Conservation (phyloP, 495 filamentous ascomycete genomes). For the Xylaria intraflava region DNA sequence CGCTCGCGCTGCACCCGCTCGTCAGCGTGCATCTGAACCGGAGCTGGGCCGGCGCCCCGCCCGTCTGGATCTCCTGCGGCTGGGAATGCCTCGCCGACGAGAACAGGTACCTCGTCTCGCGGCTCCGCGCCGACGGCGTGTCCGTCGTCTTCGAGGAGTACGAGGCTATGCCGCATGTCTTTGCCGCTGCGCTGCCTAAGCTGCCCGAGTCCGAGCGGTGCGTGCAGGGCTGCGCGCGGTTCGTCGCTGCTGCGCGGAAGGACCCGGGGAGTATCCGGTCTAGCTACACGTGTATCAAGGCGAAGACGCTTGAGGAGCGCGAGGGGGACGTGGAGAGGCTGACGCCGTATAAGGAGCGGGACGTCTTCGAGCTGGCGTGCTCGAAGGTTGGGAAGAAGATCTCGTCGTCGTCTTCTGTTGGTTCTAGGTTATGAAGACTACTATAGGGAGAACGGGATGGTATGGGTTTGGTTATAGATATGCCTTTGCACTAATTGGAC, state of each 20-base stretch:
- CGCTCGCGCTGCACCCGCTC: constrained; percentile 63
- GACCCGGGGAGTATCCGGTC: constrained; percentile 34
- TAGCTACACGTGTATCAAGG: constrained; percentile 46
- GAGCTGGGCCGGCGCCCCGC: constrained; percentile 64
- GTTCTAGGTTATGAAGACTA: constrained; percentile 48
- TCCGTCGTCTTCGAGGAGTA: constrained; percentile 65
- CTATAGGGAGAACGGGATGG: no score
- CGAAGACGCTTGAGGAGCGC: constrained; percentile 49
- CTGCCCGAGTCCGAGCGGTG: constrained; percentile 43
- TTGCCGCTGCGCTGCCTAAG: constrained; percentile 57
- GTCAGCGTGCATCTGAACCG: constrained; percentile 59
- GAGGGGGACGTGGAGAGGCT: constrained; percentile 47
- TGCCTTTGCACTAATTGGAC: no score
- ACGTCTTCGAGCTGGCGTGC: constrained; percentile 46
- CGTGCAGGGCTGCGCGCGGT: constrained; percentile 51
- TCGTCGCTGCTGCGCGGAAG: constrained; percentile 44
- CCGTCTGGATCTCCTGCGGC: constrained; percentile 67
- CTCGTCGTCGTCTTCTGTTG: constrained; percentile 31
- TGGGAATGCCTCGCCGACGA: constrained; percentile 78
- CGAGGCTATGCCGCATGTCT: constrained; percentile 88
- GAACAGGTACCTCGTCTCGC: constrained; percentile 52
- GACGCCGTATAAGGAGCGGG: constrained; percentile 44
- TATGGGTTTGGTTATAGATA: no score
- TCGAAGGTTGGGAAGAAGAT: constrained; percentile 38
- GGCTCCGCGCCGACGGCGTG: constrained; percentile 55